Evolutionary conservation across 1,284 basidiomycete genomes (phyloP).

Genomic region (Porogramme epimiltina): DNA sequence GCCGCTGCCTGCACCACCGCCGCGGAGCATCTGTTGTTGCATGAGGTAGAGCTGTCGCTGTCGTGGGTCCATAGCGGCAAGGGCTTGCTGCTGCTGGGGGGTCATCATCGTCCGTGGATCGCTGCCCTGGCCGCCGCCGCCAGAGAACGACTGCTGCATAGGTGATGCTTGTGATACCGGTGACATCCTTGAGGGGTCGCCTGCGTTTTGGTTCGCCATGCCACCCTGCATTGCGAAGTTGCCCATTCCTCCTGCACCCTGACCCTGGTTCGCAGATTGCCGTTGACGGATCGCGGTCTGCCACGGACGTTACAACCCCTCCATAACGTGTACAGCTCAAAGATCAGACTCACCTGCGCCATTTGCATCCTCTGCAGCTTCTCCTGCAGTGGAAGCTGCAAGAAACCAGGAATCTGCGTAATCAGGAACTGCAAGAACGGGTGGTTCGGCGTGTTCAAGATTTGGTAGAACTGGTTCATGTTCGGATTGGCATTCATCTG

Average conservation of each 20-base stretch:
- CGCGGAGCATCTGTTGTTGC: slow-evolving; percentile 35
- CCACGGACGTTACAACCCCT: background rate
- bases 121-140: slow-evolving; percentile 16
- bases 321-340: background rate
- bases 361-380: slow-evolving; percentile 61
- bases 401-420: slow-evolving; percentile 54
- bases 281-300: slow-evolving; percentile 19
- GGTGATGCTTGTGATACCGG: slow-evolving; percentile 28
- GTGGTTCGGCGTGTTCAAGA: slow-evolving; percentile 58
- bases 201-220: slow-evolving; percentile 13
- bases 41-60: slow-evolving; percentile 38
- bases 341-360: slow-evolving; percentile 49
- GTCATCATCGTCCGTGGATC: slow-evolving; percentile 29
- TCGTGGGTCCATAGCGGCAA: slow-evolving; percentile 32
- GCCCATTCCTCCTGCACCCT: slow-evolving; percentile 19
- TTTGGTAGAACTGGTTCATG: slow-evolving; percentile 46
- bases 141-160: slow-evolving; percentile 26
- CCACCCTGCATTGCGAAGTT: slow-evolving; percentile 23
- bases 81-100: slow-evolving; percentile 29
- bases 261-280: slow-evolving; percentile 17
- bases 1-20: slow-evolving; percentile 16
- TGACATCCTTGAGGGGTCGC: slow-evolving; percentile 29
- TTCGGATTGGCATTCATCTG: slow-evolving; percentile 34
- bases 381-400: slow-evolving; percentile 46
- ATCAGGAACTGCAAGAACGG: slow-evolving; percentile 59